These are phyloP conservation scores for Tuber umbilicatum DNA, from an alignment of 495 filamentous ascomycete genomes.

Conservation along the genomic window DNA sequence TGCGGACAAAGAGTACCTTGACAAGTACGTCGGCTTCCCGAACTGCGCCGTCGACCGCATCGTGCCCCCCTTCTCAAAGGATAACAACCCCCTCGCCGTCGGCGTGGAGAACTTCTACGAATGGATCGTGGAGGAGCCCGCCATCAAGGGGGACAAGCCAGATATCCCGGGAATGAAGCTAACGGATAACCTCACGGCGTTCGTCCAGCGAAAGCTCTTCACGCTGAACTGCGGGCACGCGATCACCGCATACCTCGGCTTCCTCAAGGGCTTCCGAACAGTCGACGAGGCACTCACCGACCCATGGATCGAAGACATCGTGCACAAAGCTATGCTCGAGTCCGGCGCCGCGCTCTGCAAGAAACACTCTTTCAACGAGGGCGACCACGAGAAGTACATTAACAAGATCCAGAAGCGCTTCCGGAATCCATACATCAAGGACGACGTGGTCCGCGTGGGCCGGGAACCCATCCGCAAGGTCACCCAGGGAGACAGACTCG, in stretches of 20 bases:
- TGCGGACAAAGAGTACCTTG: conserved; percentile 44
- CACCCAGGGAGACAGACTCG: conserved; percentile 85
- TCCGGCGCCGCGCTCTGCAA: conserved; percentile 74
- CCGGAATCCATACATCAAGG: conserved; percentile 88
- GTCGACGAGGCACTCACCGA: conserved; percentile 76
- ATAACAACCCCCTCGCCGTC: conserved; percentile 58
- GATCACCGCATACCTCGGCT: conserved; percentile 92
- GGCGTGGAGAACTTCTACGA: conserved; percentile 97
- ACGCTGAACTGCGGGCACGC: conserved; percentile 98
- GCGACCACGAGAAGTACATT: conserved; percentile 81
- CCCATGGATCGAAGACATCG: conserved; percentile 61
- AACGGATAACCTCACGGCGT: conserved; percentile 84
- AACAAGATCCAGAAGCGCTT: conserved; percentile 87
- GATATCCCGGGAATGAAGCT: conserved; percentile 81
- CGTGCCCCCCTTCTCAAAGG: conserved; percentile 69
- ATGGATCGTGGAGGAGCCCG: conserved; percentile 77
- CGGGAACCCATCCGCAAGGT: conserved; percentile 92
- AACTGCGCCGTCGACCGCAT: conserved; percentile 98
- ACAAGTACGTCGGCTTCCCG: conserved; percentile 58
- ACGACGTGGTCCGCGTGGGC: conserved; percentile 88
- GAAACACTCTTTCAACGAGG: conserved; percentile 63
- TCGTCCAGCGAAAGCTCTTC: conserved; percentile 98
- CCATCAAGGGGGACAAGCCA: conserved; percentile 50
- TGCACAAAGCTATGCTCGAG: conserved; percentile 68
- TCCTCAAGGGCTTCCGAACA: conserved; percentile 70